Evolutionary conservation across 441 rosid genomes (phyloP).

Genomic region (Euphorbia celastroides): DNA sequence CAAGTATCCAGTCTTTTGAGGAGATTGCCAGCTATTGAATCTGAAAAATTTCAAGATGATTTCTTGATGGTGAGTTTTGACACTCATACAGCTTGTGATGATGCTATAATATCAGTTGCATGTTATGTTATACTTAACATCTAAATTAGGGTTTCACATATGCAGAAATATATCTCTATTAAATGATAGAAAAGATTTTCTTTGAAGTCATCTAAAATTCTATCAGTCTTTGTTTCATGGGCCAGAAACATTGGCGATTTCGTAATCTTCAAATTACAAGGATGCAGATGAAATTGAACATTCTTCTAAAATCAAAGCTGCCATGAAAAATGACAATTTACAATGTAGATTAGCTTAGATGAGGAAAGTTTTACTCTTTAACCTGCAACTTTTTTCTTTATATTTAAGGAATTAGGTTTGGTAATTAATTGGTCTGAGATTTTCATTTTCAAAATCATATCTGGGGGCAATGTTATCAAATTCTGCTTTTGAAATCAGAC

Average conservation of each 20-base stretch:
- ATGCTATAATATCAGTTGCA: not conserved
- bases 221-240: not conserved
- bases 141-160: not conserved
- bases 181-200: not conserved
- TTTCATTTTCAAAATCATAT: not conserved
- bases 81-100: not conserved
- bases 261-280: too few species aligned
- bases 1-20: constrained; percentile 90
- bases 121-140: too few species aligned
- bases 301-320: not conserved
- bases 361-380: not conserved
- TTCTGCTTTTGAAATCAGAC: not conserved
- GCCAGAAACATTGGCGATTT: not conserved
- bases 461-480: not conserved
- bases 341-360: not conserved
- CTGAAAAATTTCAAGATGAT: constrained; percentile 88
- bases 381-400: not conserved
- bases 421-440: not conserved
- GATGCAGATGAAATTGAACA: too few species aligned
- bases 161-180: not conserved
- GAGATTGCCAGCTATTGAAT: constrained; percentile 93
- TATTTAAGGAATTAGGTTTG: not conserved
- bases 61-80: constrained; percentile 73
- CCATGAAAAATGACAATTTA: not conserved
- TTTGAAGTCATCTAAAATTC: not conserved